Base-by-base conservation (phyloP, 768 basidiomycete species). In the Lactarius evosmus region DNA sequence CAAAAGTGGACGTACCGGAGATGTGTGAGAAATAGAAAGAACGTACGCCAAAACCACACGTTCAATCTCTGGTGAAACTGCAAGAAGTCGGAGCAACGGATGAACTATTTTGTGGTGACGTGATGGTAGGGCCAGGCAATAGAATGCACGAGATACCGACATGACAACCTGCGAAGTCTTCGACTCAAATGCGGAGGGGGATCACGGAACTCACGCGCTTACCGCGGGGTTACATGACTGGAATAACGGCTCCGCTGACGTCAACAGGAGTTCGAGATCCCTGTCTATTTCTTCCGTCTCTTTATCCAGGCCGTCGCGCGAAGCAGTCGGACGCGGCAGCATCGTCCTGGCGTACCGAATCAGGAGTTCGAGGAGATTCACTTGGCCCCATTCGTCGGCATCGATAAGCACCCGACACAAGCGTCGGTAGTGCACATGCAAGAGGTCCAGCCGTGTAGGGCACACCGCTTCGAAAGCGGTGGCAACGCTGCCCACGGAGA, bases 301-400 rank as follows among this genome's bases (percentile, higher is more conserved):
- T n/a, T 68, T 60, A 9, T 71, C 70, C 34, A 70, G 74, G 12
- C 57, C 70, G 8, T 73, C 75, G 4, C 70, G 72, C 9, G 74
- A 72, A 22, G 75, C 68, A 1, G 73, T 74, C 11, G 92, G 88
- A 66, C 86, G 79, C 2, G 84, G 82, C 34, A 97, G 79, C 93
- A 96, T 95, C 0, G 82, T 83, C 56, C 95, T 78, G 3, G 85
- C 91, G 72, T 99, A 99, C 63, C 91, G 79, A 60, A 87, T 75
- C 34, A 99, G 80, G 16, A 98, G 79, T 50, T 87, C 82, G 65
- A 96, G 79, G 22, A 94, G 74, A 52, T 87, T 84, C 7, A 89
- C 84, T 74, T 98, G 97, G 0, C 94, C 95, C 97, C 97, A 99
- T 73, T 97, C 96, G 70, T 99, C 97, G 4, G 89, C 87, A 70